Conservation (phyloP, 1,284 basidiomycete genomes). For the Salmacisia buchloeana region DNA sequence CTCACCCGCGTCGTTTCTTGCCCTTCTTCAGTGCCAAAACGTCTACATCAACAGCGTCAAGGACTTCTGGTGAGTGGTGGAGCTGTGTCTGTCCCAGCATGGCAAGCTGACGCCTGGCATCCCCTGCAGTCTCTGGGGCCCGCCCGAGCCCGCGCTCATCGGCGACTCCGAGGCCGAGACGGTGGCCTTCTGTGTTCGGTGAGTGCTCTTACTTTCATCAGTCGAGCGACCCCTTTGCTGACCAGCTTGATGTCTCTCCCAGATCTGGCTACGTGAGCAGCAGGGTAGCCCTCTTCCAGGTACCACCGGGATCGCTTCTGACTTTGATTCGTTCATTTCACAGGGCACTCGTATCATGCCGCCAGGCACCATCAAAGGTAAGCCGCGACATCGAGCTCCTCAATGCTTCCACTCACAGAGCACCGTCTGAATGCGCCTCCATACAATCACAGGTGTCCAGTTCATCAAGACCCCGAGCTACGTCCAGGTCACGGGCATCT, state of each 20-base stretch:
- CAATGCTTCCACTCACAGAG: constrained; percentile 3
- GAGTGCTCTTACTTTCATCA: no score
- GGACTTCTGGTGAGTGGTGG: constrained; percentile 20
- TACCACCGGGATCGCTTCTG: no score
- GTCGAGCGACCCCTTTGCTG: no score
- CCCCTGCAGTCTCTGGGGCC: constrained; percentile 44
- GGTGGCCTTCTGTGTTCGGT: constrained; percentile 48
- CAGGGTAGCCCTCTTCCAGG: no score
- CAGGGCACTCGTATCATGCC: constrained; percentile 63
- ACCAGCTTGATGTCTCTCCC: no score
- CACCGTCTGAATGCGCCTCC: constrained; percentile 68
- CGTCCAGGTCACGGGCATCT: constrained; percentile 54
- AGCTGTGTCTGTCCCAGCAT: no score
- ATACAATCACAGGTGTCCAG: constrained; percentile 66
- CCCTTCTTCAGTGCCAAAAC: constrained; percentile 15
- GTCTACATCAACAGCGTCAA: constrained; percentile 15
- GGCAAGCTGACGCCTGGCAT: no score
- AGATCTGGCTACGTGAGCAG: no score
- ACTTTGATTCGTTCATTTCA: no score
- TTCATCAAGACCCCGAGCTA: constrained; percentile 64
- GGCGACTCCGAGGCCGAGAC: constrained; percentile 36
- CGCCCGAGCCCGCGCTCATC: constrained; percentile 18
- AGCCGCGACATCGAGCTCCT: no score
- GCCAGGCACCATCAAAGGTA: constrained; percentile 63
- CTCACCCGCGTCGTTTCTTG: background rate